phyloP scores from a whole-genome alignment of 257 asterid species.

The Lycium barbarum region DNA sequence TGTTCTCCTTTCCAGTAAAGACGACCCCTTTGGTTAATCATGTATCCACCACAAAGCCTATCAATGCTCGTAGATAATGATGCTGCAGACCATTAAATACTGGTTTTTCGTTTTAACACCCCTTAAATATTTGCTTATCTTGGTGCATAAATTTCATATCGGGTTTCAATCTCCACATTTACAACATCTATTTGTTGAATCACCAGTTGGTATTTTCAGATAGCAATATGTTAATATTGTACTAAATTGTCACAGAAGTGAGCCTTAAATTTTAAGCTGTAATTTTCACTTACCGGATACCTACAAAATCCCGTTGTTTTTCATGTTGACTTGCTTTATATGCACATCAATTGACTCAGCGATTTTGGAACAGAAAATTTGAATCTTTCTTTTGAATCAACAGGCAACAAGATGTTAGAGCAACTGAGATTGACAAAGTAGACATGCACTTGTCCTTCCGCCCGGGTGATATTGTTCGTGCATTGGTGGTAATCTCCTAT shows the following conservation, averaged over 20 bases:
- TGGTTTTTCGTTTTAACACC: background rate
- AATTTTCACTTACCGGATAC: background rate
- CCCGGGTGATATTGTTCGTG: conserved; percentile 86
- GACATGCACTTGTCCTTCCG: conserved; percentile 88
- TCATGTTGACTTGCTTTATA: background rate
- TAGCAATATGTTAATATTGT: background rate
- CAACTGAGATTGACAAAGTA: conserved; percentile 96
- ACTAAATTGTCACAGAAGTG: background rate
- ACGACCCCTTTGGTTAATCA: background rate
- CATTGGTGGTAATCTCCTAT: conserved; percentile 79
- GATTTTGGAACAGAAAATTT: conserved; percentile 18
- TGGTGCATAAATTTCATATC: background rate
- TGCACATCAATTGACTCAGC: background rate
- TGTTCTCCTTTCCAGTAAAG: background rate
- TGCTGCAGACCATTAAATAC: background rate
- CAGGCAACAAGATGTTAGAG: conserved; percentile 99
- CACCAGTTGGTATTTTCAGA: conserved; percentile 15
- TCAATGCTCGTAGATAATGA: background rate
- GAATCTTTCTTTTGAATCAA: conserved; percentile 27
- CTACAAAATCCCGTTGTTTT: background rate
- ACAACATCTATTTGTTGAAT: background rate
- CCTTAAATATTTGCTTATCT: background rate
- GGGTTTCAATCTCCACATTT: background rate
- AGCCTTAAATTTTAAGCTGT: conserved; percentile 14
- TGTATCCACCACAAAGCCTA: background rate